Percentiles rank a stretch among this genome's conserved stretches.
These are phyloP conservation scores for Clonostachys byssicola DNA, from an alignment of 2,329 filamentous ascomycete genomes.

Conservation along the genomic window DNA sequence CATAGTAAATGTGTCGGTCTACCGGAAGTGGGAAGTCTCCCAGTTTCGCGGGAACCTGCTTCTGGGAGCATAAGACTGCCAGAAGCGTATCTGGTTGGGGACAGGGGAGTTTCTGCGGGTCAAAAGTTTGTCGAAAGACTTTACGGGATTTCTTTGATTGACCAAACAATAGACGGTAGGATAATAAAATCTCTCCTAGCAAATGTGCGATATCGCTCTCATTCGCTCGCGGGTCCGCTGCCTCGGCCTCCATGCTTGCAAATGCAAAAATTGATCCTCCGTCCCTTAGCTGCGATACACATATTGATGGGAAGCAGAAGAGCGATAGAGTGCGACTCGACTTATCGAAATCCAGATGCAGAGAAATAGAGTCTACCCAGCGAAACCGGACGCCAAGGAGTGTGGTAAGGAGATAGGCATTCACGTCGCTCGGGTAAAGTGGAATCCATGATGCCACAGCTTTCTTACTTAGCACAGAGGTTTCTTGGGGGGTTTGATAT, in stretches of 20 bases:
- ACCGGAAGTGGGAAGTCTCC: no score
- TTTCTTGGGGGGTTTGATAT: background rate
- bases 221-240: background rate
- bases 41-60: no score
- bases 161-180: background rate
- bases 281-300: background rate
- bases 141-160: no score
- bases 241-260: background rate
- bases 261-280: background rate
- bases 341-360: background rate
- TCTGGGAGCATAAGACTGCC: no score
- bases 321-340: background rate
- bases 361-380: background rate
- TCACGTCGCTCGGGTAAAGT: background rate
- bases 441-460: background rate
- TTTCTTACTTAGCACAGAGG: background rate
- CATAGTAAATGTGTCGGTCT: no score
- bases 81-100: no score
- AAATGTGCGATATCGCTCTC: background rate
- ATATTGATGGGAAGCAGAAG: background rate
- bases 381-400: background rate
- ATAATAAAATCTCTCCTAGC: background rate
- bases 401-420: background rate
- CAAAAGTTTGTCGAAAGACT: no score
- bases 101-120: no score